These are phyloP conservation scores for Phytophthora cajani DNA, from an alignment of 352 stramenopile genomes.

Conservation along the genomic window DNA sequence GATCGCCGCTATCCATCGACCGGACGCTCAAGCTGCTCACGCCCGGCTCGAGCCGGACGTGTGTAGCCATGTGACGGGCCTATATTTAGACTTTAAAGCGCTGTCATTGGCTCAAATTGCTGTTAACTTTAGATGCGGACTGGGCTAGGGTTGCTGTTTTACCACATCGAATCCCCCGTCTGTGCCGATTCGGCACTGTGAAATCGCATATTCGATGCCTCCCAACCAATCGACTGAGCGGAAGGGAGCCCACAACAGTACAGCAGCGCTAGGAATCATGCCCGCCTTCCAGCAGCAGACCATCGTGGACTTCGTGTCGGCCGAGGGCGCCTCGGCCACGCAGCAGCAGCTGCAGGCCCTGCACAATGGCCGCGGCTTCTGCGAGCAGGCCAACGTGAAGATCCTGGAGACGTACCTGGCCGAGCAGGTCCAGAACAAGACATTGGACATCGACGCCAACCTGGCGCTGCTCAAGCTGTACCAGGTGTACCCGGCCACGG, in stretches of 20 bases:
- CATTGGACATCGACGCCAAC: constrained; percentile 78
- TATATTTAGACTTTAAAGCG: constrained; percentile 9
- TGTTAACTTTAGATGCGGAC: constrained; percentile 1
- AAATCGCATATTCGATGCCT: constrained; percentile 31
- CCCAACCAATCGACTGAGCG: constrained; percentile 30
- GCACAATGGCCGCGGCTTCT: constrained; percentile 57
- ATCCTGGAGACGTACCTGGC: constrained; percentile 74
- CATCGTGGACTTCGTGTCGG: constrained; percentile 66
- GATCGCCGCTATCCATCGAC: constrained; percentile 27
- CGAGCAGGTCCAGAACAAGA: constrained; percentile 72
- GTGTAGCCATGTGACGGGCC: constrained; percentile 38
- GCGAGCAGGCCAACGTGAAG: constrained; percentile 51
- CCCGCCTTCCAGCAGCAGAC: constrained; percentile 69
- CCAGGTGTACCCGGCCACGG: constrained; percentile 66
- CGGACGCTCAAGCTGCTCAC: constrained; percentile 10
- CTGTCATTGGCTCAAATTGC: constrained; percentile 16
- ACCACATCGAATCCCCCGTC: background rate
- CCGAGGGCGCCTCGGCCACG: constrained; percentile 46
- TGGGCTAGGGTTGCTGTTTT: constrained; percentile 1
- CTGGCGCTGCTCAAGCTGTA: constrained; percentile 88
- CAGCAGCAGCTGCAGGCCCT: constrained; percentile 67
- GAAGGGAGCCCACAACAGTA: constrained; percentile 19
- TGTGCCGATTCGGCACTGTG: constrained; percentile 6
- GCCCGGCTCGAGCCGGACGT: background rate
- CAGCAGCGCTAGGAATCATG: constrained; percentile 45